Evolutionary conservation across 495 filamentous ascomycete species (phyloP).

Genomic region (Annulohypoxylon bovei): DNA sequence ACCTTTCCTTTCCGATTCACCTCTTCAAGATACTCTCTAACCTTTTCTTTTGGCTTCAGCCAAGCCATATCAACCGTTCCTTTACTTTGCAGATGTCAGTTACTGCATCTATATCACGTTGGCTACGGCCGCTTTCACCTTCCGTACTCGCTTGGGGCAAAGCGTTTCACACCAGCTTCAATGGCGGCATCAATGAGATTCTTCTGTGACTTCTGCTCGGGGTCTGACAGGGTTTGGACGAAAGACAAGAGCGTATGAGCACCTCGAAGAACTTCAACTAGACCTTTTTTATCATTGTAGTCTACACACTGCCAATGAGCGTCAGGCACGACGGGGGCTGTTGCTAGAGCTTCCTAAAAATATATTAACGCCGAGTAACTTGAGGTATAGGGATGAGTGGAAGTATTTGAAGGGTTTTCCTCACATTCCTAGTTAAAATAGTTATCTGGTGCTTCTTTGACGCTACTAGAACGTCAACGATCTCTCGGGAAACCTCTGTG

Average conservation of each 20-base stretch:
- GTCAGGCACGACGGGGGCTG: slow-evolving; percentile 14
- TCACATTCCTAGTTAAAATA: slow-evolving; percentile 58
- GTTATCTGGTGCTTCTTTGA: slow-evolving; percentile 63
- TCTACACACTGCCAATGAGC: slow-evolving; percentile 55
- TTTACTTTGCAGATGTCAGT: slow-evolving; percentile 23
- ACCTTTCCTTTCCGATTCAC: slow-evolving; percentile 63
- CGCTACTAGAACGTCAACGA: slow-evolving; percentile 63
- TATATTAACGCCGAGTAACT: background rate
- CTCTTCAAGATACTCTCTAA: slow-evolving; percentile 59
- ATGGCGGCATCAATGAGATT: slow-evolving; percentile 64
- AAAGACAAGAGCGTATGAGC: slow-evolving; percentile 68
- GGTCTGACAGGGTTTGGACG: slow-evolving; percentile 51
- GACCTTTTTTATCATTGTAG: slow-evolving; percentile 52
- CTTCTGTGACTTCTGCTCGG: slow-evolving; percentile 51
- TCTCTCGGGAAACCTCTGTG: slow-evolving; percentile 62
- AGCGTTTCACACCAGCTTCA: slow-evolving; percentile 61
- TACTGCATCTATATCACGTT: background rate
- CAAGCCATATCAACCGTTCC: slow-evolving; percentile 52
- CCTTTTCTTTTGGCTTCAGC: slow-evolving; percentile 59
- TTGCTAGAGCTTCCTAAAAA: slow-evolving; percentile 31
- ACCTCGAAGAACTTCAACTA: slow-evolving; percentile 55
- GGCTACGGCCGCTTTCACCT: slow-evolving; percentile 30
- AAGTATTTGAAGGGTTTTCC: slow-evolving; percentile 4
- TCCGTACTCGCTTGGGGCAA: slow-evolving; percentile 63
- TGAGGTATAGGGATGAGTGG: background rate